Evolutionary conservation across 805 yeast genomes (phyloP).

Genomic region (Priceomyces fermenticarens): DNA sequence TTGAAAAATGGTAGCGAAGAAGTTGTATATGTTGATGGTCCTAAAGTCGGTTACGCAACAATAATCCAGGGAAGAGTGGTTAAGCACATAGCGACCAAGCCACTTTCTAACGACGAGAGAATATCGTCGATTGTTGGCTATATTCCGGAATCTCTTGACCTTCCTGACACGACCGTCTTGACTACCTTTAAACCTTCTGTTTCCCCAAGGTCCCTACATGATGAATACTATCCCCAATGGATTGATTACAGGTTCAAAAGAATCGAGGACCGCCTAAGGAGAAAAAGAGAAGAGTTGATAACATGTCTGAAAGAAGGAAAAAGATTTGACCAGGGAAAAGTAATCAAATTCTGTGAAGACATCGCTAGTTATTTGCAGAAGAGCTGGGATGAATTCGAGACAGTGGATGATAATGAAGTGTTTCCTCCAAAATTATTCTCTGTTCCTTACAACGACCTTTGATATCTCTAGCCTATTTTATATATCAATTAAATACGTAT

Average conservation of each 20-base stretch:
- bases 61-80: slow-evolving; percentile 21
- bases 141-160: slow-evolving; percentile 36
- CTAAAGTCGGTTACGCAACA: slow-evolving; percentile 20
- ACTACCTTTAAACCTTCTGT: slow-evolving; percentile 40
- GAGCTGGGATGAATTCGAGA: slow-evolving; percentile 32
- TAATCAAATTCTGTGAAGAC: slow-evolving; percentile 28
- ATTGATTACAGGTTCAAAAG: slow-evolving; percentile 24
- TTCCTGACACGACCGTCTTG: slow-evolving; percentile 38
- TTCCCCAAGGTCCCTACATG: slow-evolving; percentile 25
- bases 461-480: background rate
- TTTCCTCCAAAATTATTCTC: slow-evolving; percentile 15
- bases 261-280: slow-evolving; percentile 19
- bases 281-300: slow-evolving; percentile 10
- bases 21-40: slow-evolving; percentile 13
- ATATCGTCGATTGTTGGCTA: slow-evolving; percentile 42
- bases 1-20: slow-evolving; percentile 13
- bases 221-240: slow-evolving; percentile 32
- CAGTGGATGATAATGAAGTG: slow-evolving; percentile 11
- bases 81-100: slow-evolving; percentile 20
- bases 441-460: slow-evolving; percentile 13
- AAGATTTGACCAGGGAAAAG: slow-evolving; percentile 33
- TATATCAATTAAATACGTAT: no score
- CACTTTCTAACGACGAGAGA: slow-evolving; percentile 33
- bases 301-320: slow-evolving; percentile 6
- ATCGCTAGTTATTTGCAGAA: slow-evolving; percentile 23